Evolutionary conservation across 2,329 filamentous ascomycete species (phyloP), one percentile per base, ranked within the genome.

Genomic region (Neofusicoccum laricinum): DNA sequence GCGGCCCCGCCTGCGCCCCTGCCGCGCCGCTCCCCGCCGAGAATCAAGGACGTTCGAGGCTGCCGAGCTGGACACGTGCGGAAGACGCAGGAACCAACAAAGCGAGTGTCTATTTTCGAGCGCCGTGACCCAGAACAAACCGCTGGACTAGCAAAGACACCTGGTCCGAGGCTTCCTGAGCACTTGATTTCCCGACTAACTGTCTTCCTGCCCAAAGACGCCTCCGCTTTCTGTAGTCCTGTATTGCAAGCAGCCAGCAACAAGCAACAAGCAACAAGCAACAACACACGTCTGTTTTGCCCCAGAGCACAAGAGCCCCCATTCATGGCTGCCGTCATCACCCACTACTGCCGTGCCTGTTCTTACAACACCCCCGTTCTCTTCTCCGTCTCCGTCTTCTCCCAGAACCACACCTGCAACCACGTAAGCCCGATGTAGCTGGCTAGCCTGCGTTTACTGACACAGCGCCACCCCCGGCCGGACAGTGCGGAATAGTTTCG

Each of bases 401-500:
- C 76, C 30, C 71, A 79, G 67, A 77, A 79, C 63, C 75, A 80
- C 50, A 71, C 72, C 66, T 82, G 79, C 73, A 77, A 72, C 61
- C 75, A 81, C 70, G 80, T 82, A 82, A 78, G 80, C 69, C 67
- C 65, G 55, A 46, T 36, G 41, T 10, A 48, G 40, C 62, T 43
- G 17, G n/a, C 40, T 30, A 8, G 7, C 12, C 30, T 64, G 32
- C 53, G 17, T 25, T 64, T 53, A 69, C 71, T 72, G 63, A 72
- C 53, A 15, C n/a, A 25, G 4, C 14, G 2, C 19, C 67, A 63
- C 65, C 38, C n/a, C 19, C 48, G 21, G 38, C 25, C n/a, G 19
- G 32, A 75, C 76, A 82, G 80, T 82, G 79, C 72, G 78, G 78
- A 65, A 70, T 72, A 41, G 71, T 74, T 63, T 78, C 76, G 46